These are phyloP conservation scores for Lanmaoa pseudosensibilis DNA, from an alignment of 768 basidiomycete genomes.

Conservation along the genomic window DNA sequence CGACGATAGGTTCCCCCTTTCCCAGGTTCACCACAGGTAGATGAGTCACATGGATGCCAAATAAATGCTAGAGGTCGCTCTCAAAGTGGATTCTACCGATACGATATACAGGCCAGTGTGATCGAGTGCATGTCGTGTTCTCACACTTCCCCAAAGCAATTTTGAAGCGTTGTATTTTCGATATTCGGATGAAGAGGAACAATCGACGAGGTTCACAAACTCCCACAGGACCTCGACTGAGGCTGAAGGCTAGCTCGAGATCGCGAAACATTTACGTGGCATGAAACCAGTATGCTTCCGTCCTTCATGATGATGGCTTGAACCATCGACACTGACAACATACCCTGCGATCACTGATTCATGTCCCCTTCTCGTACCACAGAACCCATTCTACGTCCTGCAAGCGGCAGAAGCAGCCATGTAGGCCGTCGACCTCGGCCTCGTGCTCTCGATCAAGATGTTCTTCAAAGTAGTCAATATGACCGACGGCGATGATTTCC, in stretches of 20 bases:
- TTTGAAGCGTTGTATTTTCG: neutral
- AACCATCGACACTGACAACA: constrained; percentile 26
- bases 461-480: too few species aligned
- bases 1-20: too few species aligned
- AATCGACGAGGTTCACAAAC: neutral
- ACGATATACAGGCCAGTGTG: neutral
- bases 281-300: constrained; percentile 48
- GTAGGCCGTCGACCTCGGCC: constrained; percentile 73
- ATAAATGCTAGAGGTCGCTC: too few species aligned
- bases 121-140: neutral
- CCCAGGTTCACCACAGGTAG: too few species aligned
- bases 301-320: neutral
- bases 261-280: constrained; percentile 73
- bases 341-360: constrained; percentile 72
- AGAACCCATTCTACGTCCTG: constrained; percentile 79
- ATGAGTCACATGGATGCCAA: too few species aligned
- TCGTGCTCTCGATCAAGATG: too few species aligned
- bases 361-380: constrained; percentile 77
- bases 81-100: neutral
- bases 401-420: constrained; percentile 75
- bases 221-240: constrained; percentile 36
- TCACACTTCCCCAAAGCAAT: neutral
- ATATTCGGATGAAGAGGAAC: neutral
- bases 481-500: constrained; percentile 54
- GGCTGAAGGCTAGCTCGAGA: constrained; percentile 81